phyloP scores from a whole-genome alignment of 495 filamentous ascomycete species.

The Lophiostoma macrostomum region DNA sequence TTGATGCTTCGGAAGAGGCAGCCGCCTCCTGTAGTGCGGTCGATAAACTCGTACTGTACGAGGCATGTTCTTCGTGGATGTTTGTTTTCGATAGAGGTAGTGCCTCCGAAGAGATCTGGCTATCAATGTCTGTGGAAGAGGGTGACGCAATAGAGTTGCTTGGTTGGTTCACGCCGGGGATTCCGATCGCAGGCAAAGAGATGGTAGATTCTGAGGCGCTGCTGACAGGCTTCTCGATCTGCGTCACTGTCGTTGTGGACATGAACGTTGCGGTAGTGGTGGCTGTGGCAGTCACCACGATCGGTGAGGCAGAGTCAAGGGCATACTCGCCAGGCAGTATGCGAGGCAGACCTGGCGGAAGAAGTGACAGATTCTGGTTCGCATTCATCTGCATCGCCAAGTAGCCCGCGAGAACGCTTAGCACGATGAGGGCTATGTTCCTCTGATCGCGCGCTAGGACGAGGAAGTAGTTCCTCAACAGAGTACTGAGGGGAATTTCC shows the following conservation, averaged over 20 bases:
- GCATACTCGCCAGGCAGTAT: not conserved
- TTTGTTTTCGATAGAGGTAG: too few species aligned
- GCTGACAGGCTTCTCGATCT: not conserved
- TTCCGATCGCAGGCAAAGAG: not conserved
- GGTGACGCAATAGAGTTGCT: too few species aligned
- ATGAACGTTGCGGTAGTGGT: constrained; percentile 14
- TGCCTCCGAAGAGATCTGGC: too few species aligned
- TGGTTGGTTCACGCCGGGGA: too few species aligned
- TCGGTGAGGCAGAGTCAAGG: not conserved
- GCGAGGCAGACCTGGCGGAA: constrained; percentile 4
- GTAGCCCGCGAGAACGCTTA: constrained; percentile 38
- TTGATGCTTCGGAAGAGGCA: too few species aligned
- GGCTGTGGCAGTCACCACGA: constrained; percentile 22
- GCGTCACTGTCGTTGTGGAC: constrained; percentile 10
- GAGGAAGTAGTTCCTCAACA: constrained; percentile 66
- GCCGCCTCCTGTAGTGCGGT: too few species aligned
- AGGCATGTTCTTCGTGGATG: too few species aligned
- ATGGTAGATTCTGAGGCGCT: not conserved
- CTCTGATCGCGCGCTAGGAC: constrained; percentile 65
- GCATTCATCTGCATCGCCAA: constrained; percentile 15
- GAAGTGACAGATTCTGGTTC: not conserved
- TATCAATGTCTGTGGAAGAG: too few species aligned
- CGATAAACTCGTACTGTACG: too few species aligned
- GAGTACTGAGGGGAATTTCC: constrained; percentile 40
- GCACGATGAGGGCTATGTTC: constrained; percentile 64